These are phyloP conservation scores for Pseudogymnoascus sp. DNA, from an alignment of 2,329 filamentous ascomycete genomes.

Conservation along the genomic window DNA sequence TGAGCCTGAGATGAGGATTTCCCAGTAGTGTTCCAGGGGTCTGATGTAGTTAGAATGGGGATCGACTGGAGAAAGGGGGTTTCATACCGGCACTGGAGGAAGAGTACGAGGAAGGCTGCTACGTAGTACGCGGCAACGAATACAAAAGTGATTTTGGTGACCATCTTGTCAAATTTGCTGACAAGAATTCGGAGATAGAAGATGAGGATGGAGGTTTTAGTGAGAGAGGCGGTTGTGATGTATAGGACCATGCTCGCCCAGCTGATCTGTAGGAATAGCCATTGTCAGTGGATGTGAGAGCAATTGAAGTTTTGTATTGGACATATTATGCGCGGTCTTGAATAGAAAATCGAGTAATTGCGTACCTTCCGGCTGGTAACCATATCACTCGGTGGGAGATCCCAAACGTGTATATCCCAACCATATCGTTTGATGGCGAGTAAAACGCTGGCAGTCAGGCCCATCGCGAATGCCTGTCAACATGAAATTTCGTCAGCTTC, in stretches of 20 bases:
- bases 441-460: slow-evolving; percentile 29
- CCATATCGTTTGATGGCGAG: slow-evolving; percentile 29
- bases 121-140: background rate
- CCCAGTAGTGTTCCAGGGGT: slow-evolving; percentile 2
- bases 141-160: background rate
- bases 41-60: background rate
- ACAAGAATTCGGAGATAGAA: slow-evolving; percentile 12
- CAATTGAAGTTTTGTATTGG: too few relatives aligned
- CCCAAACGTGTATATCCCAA: slow-evolving; percentile 37
- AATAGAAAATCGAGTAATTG: background rate
- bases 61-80: background rate
- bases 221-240: slow-evolving; percentile 2
- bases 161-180: background rate
- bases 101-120: background rate
- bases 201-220: slow-evolving; percentile 12
- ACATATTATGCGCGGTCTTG: background rate
- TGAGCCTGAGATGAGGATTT: background rate
- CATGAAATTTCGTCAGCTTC: background rate
- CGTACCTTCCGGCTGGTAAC: background rate
- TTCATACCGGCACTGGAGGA: slow-evolving; percentile 6
- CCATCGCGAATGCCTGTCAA: slow-evolving; percentile 29
- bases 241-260: slow-evolving; percentile 11
- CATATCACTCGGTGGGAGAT: slow-evolving; percentile 17
- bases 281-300: background rate
- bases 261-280: background rate